A percentile compares a stretch with the other conserved stretches of the same genome.
Evolutionary conservation across 1,284 basidiomycete species (phyloP).

Genomic region (Hemileia vastatrix): DNA sequence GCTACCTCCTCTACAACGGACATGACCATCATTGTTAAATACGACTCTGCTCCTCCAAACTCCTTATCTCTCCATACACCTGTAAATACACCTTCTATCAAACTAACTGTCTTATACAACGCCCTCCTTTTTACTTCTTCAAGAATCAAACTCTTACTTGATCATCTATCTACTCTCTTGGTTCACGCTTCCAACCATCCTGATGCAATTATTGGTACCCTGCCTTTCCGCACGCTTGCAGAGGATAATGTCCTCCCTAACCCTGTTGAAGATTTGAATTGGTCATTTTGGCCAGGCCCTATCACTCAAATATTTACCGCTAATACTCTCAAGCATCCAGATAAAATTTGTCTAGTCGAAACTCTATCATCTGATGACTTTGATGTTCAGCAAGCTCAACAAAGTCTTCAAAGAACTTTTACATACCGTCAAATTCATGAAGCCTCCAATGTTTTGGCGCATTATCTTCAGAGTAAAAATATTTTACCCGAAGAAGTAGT

Average conservation of each 20-base stretch:
- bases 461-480: slow-evolving; percentile 75
- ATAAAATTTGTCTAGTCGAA: slow-evolving; percentile 73
- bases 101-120: slow-evolving; percentile 82
- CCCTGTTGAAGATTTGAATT: slow-evolving; percentile 80
- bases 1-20: slow-evolving; percentile 79
- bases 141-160: slow-evolving; percentile 68
- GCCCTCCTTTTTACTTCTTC: slow-evolving; percentile 78
- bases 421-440: slow-evolving; percentile 73
- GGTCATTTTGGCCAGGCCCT: slow-evolving; percentile 94
- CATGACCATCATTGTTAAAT: slow-evolving; percentile 60
- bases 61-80: slow-evolving; percentile 49
- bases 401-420: slow-evolving; percentile 54
- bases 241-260: slow-evolving; percentile 69
- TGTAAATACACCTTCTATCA: slow-evolving; percentile 54
- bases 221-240: slow-evolving; percentile 65
- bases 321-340: slow-evolving; percentile 67
- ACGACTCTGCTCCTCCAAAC: slow-evolving; percentile 21
- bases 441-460: slow-evolving; percentile 82
- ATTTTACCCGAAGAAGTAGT: slow-evolving; percentile 91
- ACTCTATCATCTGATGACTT: slow-evolving; percentile 52
- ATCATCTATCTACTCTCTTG: slow-evolving; percentile 74
- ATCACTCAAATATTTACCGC: slow-evolving; percentile 84
- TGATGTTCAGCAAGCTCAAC: slow-evolving; percentile 48
- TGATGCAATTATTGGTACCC: slow-evolving; percentile 55
- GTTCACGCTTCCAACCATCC: slow-evolving; percentile 57